These are phyloP conservation scores for Aspergillus pseudoviridinutans DNA, from an alignment of 2,329 filamentous ascomycete species.

Conservation along the genomic window DNA sequence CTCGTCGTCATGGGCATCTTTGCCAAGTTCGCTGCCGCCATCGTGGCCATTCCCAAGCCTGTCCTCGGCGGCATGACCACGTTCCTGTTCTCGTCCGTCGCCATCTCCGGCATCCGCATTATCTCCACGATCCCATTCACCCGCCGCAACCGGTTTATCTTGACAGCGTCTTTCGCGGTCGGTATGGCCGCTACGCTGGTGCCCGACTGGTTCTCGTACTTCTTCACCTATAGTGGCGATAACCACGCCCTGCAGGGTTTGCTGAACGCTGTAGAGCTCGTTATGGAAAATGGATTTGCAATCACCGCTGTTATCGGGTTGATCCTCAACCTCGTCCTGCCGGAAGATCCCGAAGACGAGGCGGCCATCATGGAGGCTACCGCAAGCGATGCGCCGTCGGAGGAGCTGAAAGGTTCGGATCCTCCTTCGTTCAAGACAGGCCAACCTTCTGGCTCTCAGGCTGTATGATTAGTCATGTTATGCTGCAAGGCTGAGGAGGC, in stretches of 20 bases:
- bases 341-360: constrained; percentile 70
- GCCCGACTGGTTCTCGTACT: constrained; percentile 45
- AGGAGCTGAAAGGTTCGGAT: constrained; percentile 1
- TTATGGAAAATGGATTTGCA: constrained; percentile 61
- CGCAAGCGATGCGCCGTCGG: constrained; percentile 15
- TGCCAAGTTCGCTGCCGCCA: constrained; percentile 65
- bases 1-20: constrained; percentile 67
- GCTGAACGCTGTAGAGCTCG: constrained; percentile 52
- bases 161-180: constrained; percentile 58
- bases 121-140: constrained; percentile 61
- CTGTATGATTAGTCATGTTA: neutral
- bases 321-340: constrained; percentile 67
- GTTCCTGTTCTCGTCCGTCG: constrained; percentile 64
- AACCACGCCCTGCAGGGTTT: constrained; percentile 67
- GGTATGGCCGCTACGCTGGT: constrained; percentile 54
- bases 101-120: constrained; percentile 63
- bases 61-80: constrained; percentile 52
- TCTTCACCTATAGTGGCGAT: constrained; percentile 43
- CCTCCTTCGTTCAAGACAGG: neutral
- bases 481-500: neutral
- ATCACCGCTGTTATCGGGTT: constrained; percentile 70
- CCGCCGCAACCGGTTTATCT: constrained; percentile 62
- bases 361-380: constrained; percentile 29
- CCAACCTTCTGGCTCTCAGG: neutral
- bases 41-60: constrained; percentile 59